Conservation (phyloP, 2,329 filamentous ascomycete genomes). For the Microsporum ferrugineum region DNA sequence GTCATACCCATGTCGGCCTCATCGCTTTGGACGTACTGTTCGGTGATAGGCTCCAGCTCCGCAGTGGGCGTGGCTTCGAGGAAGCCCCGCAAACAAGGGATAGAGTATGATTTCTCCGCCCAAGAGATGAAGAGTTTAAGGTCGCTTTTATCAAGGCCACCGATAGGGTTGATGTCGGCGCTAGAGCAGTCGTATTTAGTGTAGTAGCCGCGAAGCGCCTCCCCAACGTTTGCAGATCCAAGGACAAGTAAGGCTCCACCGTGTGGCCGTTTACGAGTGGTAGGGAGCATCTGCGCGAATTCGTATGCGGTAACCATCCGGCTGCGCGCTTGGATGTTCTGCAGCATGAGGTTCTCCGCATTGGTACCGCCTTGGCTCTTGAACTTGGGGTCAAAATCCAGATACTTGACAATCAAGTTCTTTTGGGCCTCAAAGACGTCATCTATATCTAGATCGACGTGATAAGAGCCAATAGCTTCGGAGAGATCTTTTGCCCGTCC, state of each 20-base stretch:
- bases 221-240: slow-evolving; percentile 46
- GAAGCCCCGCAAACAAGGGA: slow-evolving; percentile 46
- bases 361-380: slow-evolving; percentile 50
- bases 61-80: slow-evolving; percentile 50
- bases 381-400: slow-evolving; percentile 49
- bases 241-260: slow-evolving; percentile 51
- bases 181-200: slow-evolving; percentile 55
- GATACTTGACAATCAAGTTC: slow-evolving; percentile 33
- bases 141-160: slow-evolving; percentile 51
- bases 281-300: slow-evolving; percentile 53
- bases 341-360: slow-evolving; percentile 21
- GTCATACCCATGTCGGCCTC: slow-evolving; percentile 42
- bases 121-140: slow-evolving; percentile 57
- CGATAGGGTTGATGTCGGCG: slow-evolving; percentile 47
- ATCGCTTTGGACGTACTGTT: slow-evolving; percentile 45
- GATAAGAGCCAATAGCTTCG: slow-evolving; percentile 53
- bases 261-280: slow-evolving; percentile 41
- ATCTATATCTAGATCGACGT: slow-evolving; percentile 63
- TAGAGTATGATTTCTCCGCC: slow-evolving; percentile 46
- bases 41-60: slow-evolving; percentile 54
- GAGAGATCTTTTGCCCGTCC: slow-evolving; percentile 50
- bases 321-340: slow-evolving; percentile 47
- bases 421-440: slow-evolving; percentile 38
- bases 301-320: slow-evolving; percentile 53
- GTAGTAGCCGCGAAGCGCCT: slow-evolving; percentile 37